Evolutionary conservation across 2,329 filamentous ascomycete genomes (phyloP), one percentile per base, ranked within the genome.

Genomic region (Diaporthe ampelina): DNA sequence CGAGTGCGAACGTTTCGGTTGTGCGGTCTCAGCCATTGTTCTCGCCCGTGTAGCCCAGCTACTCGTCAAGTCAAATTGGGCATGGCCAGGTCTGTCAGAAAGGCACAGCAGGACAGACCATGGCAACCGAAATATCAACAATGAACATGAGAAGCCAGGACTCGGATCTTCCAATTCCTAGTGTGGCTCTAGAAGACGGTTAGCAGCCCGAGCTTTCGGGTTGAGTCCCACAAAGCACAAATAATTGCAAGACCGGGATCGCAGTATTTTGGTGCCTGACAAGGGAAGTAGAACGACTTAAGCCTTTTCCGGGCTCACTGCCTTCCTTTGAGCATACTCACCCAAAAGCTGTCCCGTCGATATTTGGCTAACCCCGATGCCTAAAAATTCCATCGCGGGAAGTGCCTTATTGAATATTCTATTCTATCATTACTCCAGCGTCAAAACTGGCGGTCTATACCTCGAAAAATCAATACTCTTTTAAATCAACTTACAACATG

Each of bases 131-230:
- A 32, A 5, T 32, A 7, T 7, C 29, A 32, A 4, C 4, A 32
- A 5, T 7, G 13, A 11, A 37, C 6, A 13, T 37, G 37, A 37
- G 37, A 37, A 13, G 13, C 37, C 37, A 37, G 8, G 13, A 13
- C 37, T 13, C 10, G 10, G 37, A 13, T 11, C 37, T 37, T 1
- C 1, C 2, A 13, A 1, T 3, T 13, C 10, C 10, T 10, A 11
- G 37, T 88, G 35, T 85, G 80, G 2, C 87, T 91, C 82, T 95
- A 95, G 2, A 79, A 95, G 19, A 21, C 43, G 17, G 83, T 80
- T 95, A 94, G 85, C 8, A 95, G 85, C 9, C 89, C 85, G 0
- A 94, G 81, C 0, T 19, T 89, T 86, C 78, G 90, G 88, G 2
- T 79, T 78, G 0, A 88, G 87, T 74, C 87, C 83, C 21, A 50